Evolutionary conservation across 768 basidiomycete species (phyloP).

Genomic region (Tricholoma saponaceum): DNA sequence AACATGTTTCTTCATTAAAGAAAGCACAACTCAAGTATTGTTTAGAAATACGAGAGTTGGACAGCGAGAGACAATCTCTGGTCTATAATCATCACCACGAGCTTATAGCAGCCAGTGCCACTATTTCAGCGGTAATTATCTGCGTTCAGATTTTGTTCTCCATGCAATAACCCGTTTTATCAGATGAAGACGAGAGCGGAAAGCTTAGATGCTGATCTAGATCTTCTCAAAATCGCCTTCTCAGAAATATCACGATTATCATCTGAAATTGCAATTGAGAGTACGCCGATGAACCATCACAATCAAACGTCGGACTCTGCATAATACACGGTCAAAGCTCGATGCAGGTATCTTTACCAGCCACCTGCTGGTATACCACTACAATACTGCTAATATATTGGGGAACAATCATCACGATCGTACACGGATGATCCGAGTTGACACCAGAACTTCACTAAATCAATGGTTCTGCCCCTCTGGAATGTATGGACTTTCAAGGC

Average conservation of each 20-base stretch:
- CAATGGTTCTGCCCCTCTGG: too few relatives aligned
- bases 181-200: conserved; percentile 91
- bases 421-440: background rate
- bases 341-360: background rate
- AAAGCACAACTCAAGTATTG: background rate
- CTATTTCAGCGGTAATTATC: conserved; percentile 72
- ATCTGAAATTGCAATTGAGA: conserved; percentile 59
- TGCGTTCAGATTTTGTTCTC: conserved; percentile 15
- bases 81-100: conserved; percentile 97
- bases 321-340: background rate
- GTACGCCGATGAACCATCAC: conserved; percentile 3
- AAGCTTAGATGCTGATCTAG: conserved; percentile 79
- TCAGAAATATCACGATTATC: conserved; percentile 82
- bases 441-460: too few relatives aligned
- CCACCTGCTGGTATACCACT: background rate
- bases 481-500: background rate
- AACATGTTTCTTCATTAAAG: background rate
- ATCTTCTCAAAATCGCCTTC: conserved; percentile 74
- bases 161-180: background rate
- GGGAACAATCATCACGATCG: background rate
- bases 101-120: conserved; percentile 89
- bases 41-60: conserved; percentile 81
- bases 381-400: background rate
- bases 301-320: background rate
- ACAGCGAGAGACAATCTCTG: conserved; percentile 84